Evolutionary conservation across 1,284 basidiomycete species (phyloP), one percentile per base, ranked within the genome.

Genomic region (Mycosarcoma maydis): DNA sequence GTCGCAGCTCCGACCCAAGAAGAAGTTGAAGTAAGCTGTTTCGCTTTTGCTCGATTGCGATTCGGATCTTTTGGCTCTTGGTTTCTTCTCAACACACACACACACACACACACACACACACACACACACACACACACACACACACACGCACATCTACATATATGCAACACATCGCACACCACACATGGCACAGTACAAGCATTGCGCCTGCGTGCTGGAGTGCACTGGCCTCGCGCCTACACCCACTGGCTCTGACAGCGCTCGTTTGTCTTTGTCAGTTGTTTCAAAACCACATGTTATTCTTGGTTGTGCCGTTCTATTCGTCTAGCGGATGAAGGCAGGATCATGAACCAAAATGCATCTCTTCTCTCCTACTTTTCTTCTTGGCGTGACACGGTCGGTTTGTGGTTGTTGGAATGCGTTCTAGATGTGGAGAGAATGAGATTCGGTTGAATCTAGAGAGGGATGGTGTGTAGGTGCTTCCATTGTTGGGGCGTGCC

Each of bases 11-110:
- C 76, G 79, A 49, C 93, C 94, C 75, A 87, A 93, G 88, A 94
- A 93, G 90, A 96, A 96, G 87, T 87, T 95, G 83, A 96, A 94
- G 88, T 93, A 93, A 74, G 86, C 88, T 81, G 49, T 75, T 75
- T 55, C 54, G 60, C 54, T 33, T n/a, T n/a, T n/a, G n/a, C n/a
- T n/a, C n/a, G n/a, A n/a, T n/a, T n/a, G n/a, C 44, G 48, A 20
- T 34, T 38, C 22, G 10, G 36, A 24, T 26, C 30, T 10, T 19
- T 26, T 44, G 42, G 30, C 30, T 45, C 42, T 36, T 56, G 20
- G 32, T 42, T 38, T 29, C 37, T 27, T 44, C 27, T 41, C 30
- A 33, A 42, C 38, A 42, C 20, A 29, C 36, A 13, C 32, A 34
- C 32, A 11, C n/a, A 47, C 38, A 30, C 19, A 32, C 33, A 29